Evolutionary conservation across 805 yeast species (phyloP).

Genomic region (Scheffersomyces lignosus): DNA sequence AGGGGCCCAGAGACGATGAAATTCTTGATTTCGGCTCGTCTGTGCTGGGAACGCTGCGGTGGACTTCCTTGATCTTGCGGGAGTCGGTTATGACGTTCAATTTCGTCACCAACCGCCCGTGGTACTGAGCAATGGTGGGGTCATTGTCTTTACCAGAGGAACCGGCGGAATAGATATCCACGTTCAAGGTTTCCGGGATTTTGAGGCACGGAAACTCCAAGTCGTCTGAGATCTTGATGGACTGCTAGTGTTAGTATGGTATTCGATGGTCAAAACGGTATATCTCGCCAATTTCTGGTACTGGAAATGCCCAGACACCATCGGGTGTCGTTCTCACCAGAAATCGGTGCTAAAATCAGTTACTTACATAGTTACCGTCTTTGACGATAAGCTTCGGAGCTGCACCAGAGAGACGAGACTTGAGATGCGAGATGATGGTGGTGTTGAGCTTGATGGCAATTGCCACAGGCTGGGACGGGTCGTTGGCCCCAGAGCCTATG

Average conservation of each 20-base stretch:
- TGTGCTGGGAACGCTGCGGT: neutral
- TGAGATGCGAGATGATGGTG: constrained; percentile 27
- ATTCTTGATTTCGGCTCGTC: neutral
- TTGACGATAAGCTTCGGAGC: constrained; percentile 36
- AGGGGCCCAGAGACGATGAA: too few species aligned
- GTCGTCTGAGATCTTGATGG: constrained; percentile 27
- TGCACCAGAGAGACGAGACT: constrained; percentile 12
- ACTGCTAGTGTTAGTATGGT: constrained; percentile 11
- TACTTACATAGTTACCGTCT: constrained; percentile 35
- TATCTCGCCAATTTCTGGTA: too few species aligned
- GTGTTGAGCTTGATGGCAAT: constrained; percentile 28
- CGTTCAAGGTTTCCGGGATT: constrained; percentile 35
- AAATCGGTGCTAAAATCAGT: too few species aligned
- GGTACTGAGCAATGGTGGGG: constrained; percentile 19
- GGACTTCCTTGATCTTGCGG: constrained; percentile 24
- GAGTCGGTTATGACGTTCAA: constrained; percentile 33
- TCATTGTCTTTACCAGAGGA: constrained; percentile 7
- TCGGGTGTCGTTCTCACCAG: too few species aligned
- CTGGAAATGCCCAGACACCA: too few species aligned
- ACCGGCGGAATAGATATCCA: constrained; percentile 30
- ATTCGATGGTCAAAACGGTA: neutral
- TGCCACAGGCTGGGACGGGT: constrained; percentile 21
- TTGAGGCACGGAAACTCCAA: constrained; percentile 32
- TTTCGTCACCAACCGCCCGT: constrained; percentile 32
- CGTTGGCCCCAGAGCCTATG: constrained; percentile 11